Conservation (phyloP, 495 filamentous ascomycete species). For the Penicillium bovifimosum region DNA sequence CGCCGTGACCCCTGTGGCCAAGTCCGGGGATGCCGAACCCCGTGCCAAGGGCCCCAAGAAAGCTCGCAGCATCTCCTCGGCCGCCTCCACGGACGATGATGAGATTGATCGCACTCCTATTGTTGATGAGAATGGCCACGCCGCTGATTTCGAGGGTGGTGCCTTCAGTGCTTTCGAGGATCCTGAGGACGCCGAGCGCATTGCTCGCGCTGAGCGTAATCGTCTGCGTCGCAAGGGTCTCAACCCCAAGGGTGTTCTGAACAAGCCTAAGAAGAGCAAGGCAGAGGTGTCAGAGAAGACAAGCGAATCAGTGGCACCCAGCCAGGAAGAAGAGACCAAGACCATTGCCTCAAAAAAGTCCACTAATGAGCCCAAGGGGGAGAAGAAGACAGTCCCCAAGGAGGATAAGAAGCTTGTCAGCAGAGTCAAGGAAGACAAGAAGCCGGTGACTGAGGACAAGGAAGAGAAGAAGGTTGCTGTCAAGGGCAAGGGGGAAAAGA, state of each 20-base stretch:
- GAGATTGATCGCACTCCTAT: conserved; percentile 47
- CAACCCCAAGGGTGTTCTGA: conserved; percentile 54
- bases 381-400: conserved; percentile 17
- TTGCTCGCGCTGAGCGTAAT: conserved; percentile 54
- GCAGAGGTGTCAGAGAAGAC: conserved; percentile 11
- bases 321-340: conserved; percentile 8
- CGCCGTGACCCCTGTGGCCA: conserved; percentile 60
- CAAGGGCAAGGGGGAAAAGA: conserved; percentile 13
- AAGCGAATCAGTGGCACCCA: neutral
- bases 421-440: conserved; percentile 17
- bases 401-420: conserved; percentile 20
- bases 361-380: conserved; percentile 11
- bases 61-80: conserved; percentile 13
- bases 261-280: conserved; percentile 37
- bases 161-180: conserved; percentile 64
- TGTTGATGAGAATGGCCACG: conserved; percentile 32
- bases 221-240: conserved; percentile 59
- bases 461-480: conserved; percentile 15
- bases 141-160: conserved; percentile 33
- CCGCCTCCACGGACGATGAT: conserved; percentile 22
- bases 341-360: conserved; percentile 11
- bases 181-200: conserved; percentile 54
- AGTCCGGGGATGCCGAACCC: conserved; percentile 29
- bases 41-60: conserved; percentile 7
- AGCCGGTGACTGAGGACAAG: conserved; percentile 3